Percentiles rank a stretch among this genome's conserved stretches.
Conservation (phyloP, 2,329 filamentous ascomycete species). For the Ophiosphaerella narmari region DNA sequence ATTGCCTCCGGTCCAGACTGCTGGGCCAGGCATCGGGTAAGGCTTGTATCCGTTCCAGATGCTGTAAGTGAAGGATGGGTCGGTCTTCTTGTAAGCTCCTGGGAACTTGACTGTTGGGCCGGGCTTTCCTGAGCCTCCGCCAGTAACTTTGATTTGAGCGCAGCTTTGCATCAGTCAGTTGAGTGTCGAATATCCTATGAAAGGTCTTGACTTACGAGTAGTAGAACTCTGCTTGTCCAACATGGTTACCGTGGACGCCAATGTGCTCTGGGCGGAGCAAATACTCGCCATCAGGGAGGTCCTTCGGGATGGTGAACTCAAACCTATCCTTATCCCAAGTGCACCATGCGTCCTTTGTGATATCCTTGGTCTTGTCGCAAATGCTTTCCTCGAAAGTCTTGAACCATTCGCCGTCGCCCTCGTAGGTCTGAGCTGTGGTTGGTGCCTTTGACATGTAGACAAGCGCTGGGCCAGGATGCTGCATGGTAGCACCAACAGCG, state of each 20-base stretch:
- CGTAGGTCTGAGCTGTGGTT: conserved; percentile 17
- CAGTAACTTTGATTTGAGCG: conserved; percentile 49
- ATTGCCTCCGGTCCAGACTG: conserved; percentile 19
- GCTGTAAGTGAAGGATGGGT: conserved; percentile 26
- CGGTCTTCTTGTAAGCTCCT: conserved; percentile 42
- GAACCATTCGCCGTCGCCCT: conserved; percentile 35
- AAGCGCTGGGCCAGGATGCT: conserved; percentile 23
- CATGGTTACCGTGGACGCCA: conserved; percentile 45
- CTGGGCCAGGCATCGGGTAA: conserved; percentile 23
- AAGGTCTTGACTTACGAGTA: conserved; percentile 7
- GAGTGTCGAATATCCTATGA: neutral
- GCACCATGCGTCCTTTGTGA: conserved; percentile 19
- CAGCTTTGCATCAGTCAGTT: conserved; percentile 23
- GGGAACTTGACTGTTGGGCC: conserved; percentile 45
- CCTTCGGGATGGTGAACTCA: conserved; percentile 42
- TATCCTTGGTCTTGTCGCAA: conserved; percentile 13
- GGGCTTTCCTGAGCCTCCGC: conserved; percentile 33
- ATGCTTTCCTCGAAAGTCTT: conserved; percentile 26
- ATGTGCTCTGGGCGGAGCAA: conserved; percentile 52
- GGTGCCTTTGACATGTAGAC: conserved; percentile 36
- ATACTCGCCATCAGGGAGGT: conserved; percentile 49
- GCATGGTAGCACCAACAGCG: conserved; percentile 19
- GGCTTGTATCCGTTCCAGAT: conserved; percentile 25
- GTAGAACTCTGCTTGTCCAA: conserved; percentile 48
- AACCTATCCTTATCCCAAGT: conserved; percentile 21